Conservation (phyloP, 73 alveolate genomes). For the Tetrahymena elliotti region DNA sequence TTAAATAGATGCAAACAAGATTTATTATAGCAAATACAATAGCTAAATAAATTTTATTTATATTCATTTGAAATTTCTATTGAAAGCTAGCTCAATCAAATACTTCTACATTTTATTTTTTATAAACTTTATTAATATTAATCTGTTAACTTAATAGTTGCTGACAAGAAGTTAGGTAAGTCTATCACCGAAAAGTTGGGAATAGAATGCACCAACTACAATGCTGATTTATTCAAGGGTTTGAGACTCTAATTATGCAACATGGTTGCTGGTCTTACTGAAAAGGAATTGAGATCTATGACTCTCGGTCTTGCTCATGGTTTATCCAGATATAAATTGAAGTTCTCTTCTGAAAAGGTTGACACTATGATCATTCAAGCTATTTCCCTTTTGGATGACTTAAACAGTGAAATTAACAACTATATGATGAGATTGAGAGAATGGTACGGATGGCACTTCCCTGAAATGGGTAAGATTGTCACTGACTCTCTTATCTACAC, state of each 20-base stretch:
- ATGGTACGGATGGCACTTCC: constrained; percentile 99
- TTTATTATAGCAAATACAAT: neutral
- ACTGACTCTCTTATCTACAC: constrained; percentile 97
- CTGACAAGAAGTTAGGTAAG: constrained; percentile 83
- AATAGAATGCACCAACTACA: constrained; percentile 74
- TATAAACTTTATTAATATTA: neutral
- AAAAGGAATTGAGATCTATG: constrained; percentile 85
- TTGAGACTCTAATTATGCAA: constrained; percentile 81
- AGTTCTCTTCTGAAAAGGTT: constrained; percentile 94
- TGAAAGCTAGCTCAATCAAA: neutral
- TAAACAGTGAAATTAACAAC: constrained; percentile 98
- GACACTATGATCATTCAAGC: constrained; percentile 99
- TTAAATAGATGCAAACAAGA: neutral
- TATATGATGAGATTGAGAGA: constrained; percentile 99
- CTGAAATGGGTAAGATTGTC: constrained; percentile 98
- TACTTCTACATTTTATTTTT: neutral
- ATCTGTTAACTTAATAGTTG: constrained; percentile 48
- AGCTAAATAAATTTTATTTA: neutral
- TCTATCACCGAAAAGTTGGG: constrained; percentile 75
- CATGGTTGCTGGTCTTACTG: constrained; percentile 85
- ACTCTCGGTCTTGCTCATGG: constrained; percentile 96
- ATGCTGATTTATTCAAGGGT: constrained; percentile 88
- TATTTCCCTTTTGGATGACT: constrained; percentile 95
- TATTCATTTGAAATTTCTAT: neutral
- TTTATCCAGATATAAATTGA: constrained; percentile 83